phyloP scores from a whole-genome alignment of 2,329 filamentous ascomycete genomes.

The Xylariaceae sp. region DNA sequence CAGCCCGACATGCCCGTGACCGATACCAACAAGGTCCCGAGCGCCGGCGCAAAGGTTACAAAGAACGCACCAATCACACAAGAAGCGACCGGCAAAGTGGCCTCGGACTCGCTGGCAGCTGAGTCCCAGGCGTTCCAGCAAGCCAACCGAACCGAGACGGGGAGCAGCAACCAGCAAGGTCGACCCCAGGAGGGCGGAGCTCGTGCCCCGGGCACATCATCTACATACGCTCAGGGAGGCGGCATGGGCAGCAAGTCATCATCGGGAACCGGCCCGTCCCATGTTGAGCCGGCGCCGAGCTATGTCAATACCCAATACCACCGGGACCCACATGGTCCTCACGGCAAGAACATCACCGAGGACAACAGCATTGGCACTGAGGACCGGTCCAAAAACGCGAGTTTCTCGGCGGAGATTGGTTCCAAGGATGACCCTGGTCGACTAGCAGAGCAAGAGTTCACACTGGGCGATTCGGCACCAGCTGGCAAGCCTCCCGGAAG shows the following conservation, averaged over 20 bases:
- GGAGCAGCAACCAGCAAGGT: slow-evolving; percentile 45
- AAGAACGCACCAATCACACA: slow-evolving; percentile 43
- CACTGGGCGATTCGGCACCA: neutral
- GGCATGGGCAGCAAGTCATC: slow-evolving; percentile 31
- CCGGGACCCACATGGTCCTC: slow-evolving; percentile 31
- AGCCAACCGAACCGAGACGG: slow-evolving; percentile 42
- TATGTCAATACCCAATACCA: slow-evolving; percentile 34
- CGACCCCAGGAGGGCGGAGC: slow-evolving; percentile 13
- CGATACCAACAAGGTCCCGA: slow-evolving; percentile 9
- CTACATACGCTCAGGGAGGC: neutral
- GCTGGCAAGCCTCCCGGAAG: too few relatives aligned
- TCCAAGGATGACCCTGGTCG: slow-evolving; percentile 43
- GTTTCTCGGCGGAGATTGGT: slow-evolving; percentile 39
- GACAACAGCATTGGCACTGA: slow-evolving; percentile 34
- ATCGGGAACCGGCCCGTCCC: slow-evolving; percentile 20
- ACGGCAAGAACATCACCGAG: slow-evolving; percentile 39
- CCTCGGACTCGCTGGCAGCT: slow-evolving; percentile 67
- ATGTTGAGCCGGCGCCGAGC: slow-evolving; percentile 31
- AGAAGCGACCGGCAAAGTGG: slow-evolving; percentile 60
- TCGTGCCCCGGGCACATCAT: slow-evolving; percentile 11
- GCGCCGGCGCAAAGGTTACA: slow-evolving; percentile 39
- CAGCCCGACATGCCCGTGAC: neutral
- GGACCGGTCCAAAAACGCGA: slow-evolving; percentile 35
- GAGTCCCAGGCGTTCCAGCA: slow-evolving; percentile 53
- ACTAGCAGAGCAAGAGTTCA: slow-evolving; percentile 40